These are phyloP conservation scores for Dissoconium aciculare DNA, from an alignment of 2,329 filamentous ascomycete species.

Conservation along the genomic window DNA sequence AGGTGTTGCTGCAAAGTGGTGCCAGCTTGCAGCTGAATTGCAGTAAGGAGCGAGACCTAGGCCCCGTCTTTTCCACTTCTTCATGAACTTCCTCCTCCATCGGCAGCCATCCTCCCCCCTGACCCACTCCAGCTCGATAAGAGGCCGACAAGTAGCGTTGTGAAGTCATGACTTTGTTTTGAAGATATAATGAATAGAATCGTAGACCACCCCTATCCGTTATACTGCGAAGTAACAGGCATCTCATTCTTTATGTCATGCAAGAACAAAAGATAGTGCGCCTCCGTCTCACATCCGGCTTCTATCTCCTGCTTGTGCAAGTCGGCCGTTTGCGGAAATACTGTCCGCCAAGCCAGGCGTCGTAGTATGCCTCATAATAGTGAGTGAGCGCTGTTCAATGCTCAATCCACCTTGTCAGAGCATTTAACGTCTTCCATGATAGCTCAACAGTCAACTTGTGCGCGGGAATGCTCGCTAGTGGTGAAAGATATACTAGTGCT, in stretches of 20 bases:
- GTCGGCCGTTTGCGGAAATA: background rate
- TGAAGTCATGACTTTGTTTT: background rate
- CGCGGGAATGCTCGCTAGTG: too few relatives aligned
- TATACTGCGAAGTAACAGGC: too few relatives aligned
- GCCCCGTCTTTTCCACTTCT: background rate
- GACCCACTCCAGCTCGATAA: conserved; percentile 1
- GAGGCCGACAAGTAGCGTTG: background rate
- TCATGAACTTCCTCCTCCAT: background rate
- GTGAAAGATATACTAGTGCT: too few relatives aligned
- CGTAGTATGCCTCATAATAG: too few relatives aligned
- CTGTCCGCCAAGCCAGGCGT: too few relatives aligned
- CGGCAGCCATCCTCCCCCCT: conserved; percentile 1
- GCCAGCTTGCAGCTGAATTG: conserved; percentile 1
- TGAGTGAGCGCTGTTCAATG: too few relatives aligned
- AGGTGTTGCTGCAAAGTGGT: conserved; percentile 1
- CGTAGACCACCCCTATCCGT: too few relatives aligned
- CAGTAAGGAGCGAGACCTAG: background rate
- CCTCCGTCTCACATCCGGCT: background rate
- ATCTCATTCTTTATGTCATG: background rate
- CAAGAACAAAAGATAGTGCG: background rate
- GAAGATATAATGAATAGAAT: conserved; percentile 1
- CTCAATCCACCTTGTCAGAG: too few relatives aligned
- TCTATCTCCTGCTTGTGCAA: background rate
- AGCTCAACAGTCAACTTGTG: too few relatives aligned
- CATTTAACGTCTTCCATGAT: too few relatives aligned